Evolutionary conservation across 768 basidiomycete genomes (phyloP).

Genomic region (Termitomyces sp.): DNA sequence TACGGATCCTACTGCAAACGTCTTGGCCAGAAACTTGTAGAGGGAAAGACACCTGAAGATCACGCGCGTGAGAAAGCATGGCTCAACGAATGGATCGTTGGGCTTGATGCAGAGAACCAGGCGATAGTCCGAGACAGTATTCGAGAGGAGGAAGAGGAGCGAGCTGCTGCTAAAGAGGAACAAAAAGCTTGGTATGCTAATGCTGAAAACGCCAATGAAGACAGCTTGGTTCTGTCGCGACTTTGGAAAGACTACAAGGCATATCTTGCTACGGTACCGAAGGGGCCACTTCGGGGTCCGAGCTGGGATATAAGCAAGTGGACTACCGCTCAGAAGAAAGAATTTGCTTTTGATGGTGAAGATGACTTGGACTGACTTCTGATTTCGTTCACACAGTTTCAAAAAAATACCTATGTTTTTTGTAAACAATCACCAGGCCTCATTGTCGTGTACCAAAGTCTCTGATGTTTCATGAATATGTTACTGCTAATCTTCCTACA

Average conservation of each 20-base stretch:
- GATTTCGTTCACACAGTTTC: background rate
- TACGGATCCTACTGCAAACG: slow-evolving; percentile 28
- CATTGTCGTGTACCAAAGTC: background rate
- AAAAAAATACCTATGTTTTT: background rate
- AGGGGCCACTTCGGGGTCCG: slow-evolving; percentile 21
- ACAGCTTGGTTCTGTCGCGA: slow-evolving; percentile 19
- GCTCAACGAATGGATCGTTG: slow-evolving; percentile 23
- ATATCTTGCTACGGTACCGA: slow-evolving; percentile 17
- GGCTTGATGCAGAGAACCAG: slow-evolving; percentile 18
- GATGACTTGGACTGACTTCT: background rate
- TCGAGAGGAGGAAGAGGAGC: slow-evolving; percentile 15
- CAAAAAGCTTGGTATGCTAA: slow-evolving; percentile 22
- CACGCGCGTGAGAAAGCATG: slow-evolving; percentile 22
- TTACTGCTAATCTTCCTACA: slow-evolving; percentile 58
- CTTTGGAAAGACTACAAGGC: slow-evolving; percentile 36
- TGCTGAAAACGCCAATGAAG: slow-evolving; percentile 20
- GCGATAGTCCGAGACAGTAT: slow-evolving; percentile 13
- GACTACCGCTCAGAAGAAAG: slow-evolving; percentile 22
- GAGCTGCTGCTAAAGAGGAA: slow-evolving; percentile 6
- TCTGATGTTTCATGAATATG: slow-evolving; percentile 35
- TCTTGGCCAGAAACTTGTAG: slow-evolving; percentile 26
- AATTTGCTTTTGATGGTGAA: slow-evolving; percentile 20
- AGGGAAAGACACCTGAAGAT: slow-evolving; percentile 21
- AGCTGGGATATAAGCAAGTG: slow-evolving; percentile 33
- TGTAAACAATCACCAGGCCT: background rate